phyloP scores from a whole-genome alignment of 345 rosid species.

The Microthlaspi erraticum region DNA sequence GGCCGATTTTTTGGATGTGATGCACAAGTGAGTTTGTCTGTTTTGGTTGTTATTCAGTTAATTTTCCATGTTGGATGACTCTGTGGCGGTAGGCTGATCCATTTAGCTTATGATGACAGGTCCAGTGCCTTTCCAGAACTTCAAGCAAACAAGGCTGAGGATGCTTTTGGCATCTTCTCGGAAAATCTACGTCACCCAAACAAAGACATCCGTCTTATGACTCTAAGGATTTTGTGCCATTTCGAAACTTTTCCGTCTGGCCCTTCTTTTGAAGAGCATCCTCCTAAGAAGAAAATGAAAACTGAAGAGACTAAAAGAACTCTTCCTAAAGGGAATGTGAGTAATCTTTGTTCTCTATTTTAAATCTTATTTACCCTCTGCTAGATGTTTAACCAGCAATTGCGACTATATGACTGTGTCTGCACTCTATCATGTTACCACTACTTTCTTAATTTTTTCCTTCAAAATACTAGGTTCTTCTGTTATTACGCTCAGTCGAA shows the following conservation, averaged over 20 bases:
- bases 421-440: conserved; percentile 11
- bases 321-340: conserved; percentile 55
- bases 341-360: conserved; percentile 41
- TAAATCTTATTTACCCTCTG: background rate
- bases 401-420: conserved; percentile 9
- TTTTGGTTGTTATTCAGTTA: conserved; percentile 26
- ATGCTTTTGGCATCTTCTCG: conserved; percentile 56
- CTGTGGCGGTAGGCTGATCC: conserved; percentile 31
- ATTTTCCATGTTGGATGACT: conserved; percentile 26
- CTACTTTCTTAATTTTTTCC: conserved; percentile 18
- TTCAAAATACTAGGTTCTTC: conserved; percentile 66
- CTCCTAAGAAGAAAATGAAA: conserved; percentile 55
- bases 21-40: conserved; percentile 61
- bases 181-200: conserved; percentile 73
- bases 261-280: conserved; percentile 49
- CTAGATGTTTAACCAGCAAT: conserved; percentile 26
- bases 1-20: conserved; percentile 75
- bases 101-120: conserved; percentile 44
- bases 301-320: conserved; percentile 48
- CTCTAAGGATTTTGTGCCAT: conserved; percentile 80
- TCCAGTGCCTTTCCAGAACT: conserved; percentile 52
- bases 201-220: conserved; percentile 72
- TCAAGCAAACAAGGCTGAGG: conserved; percentile 49
- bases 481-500: conserved; percentile 67
- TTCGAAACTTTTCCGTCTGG: conserved; percentile 50